Base-by-base conservation (phyloP, 352 stramenopile genomes). In the Pythium pyrilobum region DNA sequence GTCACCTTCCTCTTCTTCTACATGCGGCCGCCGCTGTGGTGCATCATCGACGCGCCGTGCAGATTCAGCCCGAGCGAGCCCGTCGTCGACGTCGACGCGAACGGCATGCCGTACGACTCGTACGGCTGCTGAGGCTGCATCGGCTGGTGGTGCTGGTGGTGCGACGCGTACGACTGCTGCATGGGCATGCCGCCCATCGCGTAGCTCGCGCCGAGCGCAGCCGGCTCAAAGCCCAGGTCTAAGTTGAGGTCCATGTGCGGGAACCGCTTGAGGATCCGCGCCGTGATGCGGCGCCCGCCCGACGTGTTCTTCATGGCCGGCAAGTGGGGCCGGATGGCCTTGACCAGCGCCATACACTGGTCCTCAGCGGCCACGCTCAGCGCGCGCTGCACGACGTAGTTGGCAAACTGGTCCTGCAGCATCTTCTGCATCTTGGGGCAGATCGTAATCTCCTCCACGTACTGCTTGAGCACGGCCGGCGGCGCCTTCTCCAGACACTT, bases 361-460 rank as follows among this genome's bases (percentile, higher is more conserved):
- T 94, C 80, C 50, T 98, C 93, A 13, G 88, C 94, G 15, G 91
- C 96, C 18, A 99, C 92, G 25, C 92, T 96, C 33, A 99, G 58
- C 20, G 95, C 95, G 32, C 96, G 84, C 72, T 99, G 97, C 6
- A 99, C 95, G 16, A 99, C 97, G 66, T 99, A 99, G 75, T 99
- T 99, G 6, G 95, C 97, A 64, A 98, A 99, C 56, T 98, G 96
- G 68, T 98, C 96, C 74, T 98, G 95, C 65, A 98, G 88, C 62
- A 98, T 85, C 69, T 97, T 95, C 55, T 94, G 76, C 63, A 98
- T 93, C 50, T 89, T 89, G 5, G 75, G 72, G 42, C 77, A 90
- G 27, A 48, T 64, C 48, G 77, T 91, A 49, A 91, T 81, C 53
- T 93, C 83, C 20, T 82, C 63, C 34, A 91, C 72, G 69, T 90